Percentiles rank a stretch among this genome's conserved stretches.
phyloP scores from a whole-genome alignment of 2,329 filamentous ascomycete species.

The Talaromyces sp. region DNA sequence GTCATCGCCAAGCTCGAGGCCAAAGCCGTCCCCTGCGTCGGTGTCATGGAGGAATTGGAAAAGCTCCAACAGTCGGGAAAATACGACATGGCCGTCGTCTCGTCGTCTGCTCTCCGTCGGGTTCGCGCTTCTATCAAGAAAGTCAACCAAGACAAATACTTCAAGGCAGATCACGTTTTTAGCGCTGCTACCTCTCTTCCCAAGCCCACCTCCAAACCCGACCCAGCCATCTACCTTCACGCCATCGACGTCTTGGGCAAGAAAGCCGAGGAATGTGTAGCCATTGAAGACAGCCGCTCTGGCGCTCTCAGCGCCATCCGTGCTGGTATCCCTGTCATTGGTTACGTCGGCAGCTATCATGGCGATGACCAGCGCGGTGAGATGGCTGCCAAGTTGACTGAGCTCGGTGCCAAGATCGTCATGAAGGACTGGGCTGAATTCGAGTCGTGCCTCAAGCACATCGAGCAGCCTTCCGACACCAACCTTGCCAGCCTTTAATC shows the following conservation, averaged over 20 bases:
- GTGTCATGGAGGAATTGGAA: slow-evolving; percentile 65
- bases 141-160: slow-evolving; percentile 75
- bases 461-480: slow-evolving; percentile 31
- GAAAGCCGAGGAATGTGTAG: slow-evolving; percentile 67
- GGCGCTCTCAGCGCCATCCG: slow-evolving; percentile 73
- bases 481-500: slow-evolving; percentile 15
- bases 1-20: slow-evolving; percentile 76
- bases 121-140: slow-evolving; percentile 75
- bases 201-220: slow-evolving; percentile 82
- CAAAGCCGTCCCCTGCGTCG: slow-evolving; percentile 64
- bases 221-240: slow-evolving; percentile 81
- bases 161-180: slow-evolving; percentile 70
- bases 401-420: slow-evolving; percentile 60
- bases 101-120: slow-evolving; percentile 71
- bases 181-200: slow-evolving; percentile 74
- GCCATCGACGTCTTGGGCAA: slow-evolving; percentile 71
- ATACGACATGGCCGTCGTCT: slow-evolving; percentile 76
- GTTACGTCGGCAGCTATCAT: slow-evolving; percentile 77
- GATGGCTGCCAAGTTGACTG: slow-evolving; percentile 60
- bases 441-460: slow-evolving; percentile 39
- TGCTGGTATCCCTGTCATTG: slow-evolving; percentile 75
- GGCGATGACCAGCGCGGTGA: slow-evolving; percentile 57
- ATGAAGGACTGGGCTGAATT: slow-evolving; percentile 52
- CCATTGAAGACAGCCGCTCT: slow-evolving; percentile 85
- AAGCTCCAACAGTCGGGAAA: slow-evolving; percentile 58